Conservation (phyloP, 805 yeast species). For the Hanseniaspora lindneri region DNA sequence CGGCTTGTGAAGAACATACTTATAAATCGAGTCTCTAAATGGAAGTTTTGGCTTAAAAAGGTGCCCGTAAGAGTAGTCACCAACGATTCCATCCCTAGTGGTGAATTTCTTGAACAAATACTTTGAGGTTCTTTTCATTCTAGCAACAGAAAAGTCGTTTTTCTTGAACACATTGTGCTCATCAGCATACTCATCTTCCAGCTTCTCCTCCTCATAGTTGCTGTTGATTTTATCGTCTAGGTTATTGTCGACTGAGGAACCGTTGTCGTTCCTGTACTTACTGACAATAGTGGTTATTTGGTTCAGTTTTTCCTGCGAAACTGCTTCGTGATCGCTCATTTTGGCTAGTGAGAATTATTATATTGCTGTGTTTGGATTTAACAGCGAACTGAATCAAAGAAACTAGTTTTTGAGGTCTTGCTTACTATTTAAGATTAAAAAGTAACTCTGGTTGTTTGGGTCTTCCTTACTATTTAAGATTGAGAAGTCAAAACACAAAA, state of each 20-base stretch:
- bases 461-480: too few relatives aligned
- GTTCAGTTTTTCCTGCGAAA: constrained; percentile 4
- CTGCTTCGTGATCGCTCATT: constrained; percentile 9
- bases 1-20: constrained; percentile 29
- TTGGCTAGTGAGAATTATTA: neutral
- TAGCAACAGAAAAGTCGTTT: constrained; percentile 11
- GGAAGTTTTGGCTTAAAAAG: constrained; percentile 76
- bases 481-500: too few relatives aligned
- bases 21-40: constrained; percentile 31
- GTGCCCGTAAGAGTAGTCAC: constrained; percentile 72
- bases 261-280: constrained; percentile 10
- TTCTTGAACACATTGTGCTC: constrained; percentile 14
- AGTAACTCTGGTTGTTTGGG: too few relatives aligned
- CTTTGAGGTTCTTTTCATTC: constrained; percentile 6
- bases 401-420: too few relatives aligned
- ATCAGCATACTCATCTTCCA: neutral
- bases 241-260: neutral
- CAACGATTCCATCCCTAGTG: constrained; percentile 71
- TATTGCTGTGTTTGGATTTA: neutral
- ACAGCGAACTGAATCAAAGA: neutral
- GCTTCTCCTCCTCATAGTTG: neutral
- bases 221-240: constrained; percentile 2
- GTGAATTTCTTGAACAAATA: constrained; percentile 37
- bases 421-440: too few relatives aligned
- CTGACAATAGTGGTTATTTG: constrained; percentile 10